Base-by-base conservation (phyloP, 139 green algal species). In the Diplosphaera chodatii region DNA sequence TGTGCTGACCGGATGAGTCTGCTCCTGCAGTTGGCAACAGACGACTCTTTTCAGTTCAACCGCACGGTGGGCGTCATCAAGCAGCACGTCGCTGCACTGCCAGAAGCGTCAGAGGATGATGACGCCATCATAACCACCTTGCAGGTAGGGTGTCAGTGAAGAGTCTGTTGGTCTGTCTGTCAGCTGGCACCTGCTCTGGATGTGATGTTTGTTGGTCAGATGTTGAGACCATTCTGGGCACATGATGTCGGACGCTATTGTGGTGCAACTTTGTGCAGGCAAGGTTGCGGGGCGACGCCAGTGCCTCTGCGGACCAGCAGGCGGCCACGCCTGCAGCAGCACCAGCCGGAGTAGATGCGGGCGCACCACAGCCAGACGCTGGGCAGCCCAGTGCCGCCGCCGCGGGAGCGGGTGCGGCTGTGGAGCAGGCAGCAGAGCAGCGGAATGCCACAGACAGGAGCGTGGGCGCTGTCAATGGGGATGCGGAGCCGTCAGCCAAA, bases 31-130 rank as follows among this genome's bases (percentile, higher is more conserved):
- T 66, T 88, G 64, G 76, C 67, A 56, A 84, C 82, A 5, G 88
- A 93, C 64, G 88, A 93, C 74, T 89, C 76, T 40, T 93, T 93
- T 63, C 62, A 76, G 4, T 92, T 88, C 77, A 91, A 86, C 75
- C 87, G 85, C 69, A 80, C 83, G 32, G 31, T 88, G 0, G 67
- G 33, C 2, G 68, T 70, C 65, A 72, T 86, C 34, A 89, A 90
- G 70, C 40, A 72, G 1, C 77, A 74, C 69, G 74, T 80, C 0
- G 30, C 28, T 1, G 55, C 74, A 22, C 73, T 86, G 33, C 72
- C 75, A 27, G 72, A 83, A 20, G 78, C 74, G 5, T 56, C 33
- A 1, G 71, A 68, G 3, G 71, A 75, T 31, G 78, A 82, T 2
- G 81, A 86, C 31, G 31, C 25, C 25, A 71, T 73, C 13, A 33